phyloP scores from a whole-genome alignment of 2,329 filamentous ascomycete genomes.

The Pseudocercospora cruenta region DNA sequence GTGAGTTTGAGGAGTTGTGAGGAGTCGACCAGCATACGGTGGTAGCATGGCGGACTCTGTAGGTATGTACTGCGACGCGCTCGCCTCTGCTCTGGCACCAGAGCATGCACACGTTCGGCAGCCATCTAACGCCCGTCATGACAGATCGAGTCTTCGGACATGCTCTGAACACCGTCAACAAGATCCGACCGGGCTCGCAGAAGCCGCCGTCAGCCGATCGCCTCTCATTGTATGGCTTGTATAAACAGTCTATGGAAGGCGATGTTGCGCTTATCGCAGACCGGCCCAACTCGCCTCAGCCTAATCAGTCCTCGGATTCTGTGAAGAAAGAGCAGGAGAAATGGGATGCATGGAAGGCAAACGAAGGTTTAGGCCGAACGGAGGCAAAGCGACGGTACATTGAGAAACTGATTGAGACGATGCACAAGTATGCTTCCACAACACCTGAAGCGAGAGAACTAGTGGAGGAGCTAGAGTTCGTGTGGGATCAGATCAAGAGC shows the following conservation, averaged over 20 bases:
- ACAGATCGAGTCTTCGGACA: conserved; percentile 97
- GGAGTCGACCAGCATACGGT: background rate
- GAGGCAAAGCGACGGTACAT: conserved; percentile 95
- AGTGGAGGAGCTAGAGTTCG: conserved; percentile 94
- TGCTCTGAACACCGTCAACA: conserved; percentile 97
- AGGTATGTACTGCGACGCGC: conserved; percentile 25
- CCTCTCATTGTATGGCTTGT: conserved; percentile 92
- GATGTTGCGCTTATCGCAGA: conserved; percentile 95
- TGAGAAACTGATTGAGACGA: conserved; percentile 89
- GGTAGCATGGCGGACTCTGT: conserved; percentile 38
- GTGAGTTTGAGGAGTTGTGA: conserved; percentile 2
- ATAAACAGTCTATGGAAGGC: conserved; percentile 99
- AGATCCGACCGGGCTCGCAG: conserved; percentile 89
- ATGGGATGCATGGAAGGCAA: conserved; percentile 89
- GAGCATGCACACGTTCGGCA: conserved; percentile 2
- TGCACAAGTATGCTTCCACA: conserved; percentile 89
- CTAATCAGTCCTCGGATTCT: conserved; percentile 25
- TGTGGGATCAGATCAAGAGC: conserved; percentile 96
- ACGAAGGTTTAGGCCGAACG: conserved; percentile 79
- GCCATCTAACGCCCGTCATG: conserved; percentile 9
- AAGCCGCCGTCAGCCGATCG: conserved; percentile 84
- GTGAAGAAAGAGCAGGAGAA: conserved; percentile 45
- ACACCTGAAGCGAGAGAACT: conserved; percentile 85
- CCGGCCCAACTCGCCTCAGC: conserved; percentile 59
- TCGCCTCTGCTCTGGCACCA: background rate